Evolutionary conservation across 2,329 filamentous ascomycete species (phyloP).

Genomic region (Nigrospora oryzae): DNA sequence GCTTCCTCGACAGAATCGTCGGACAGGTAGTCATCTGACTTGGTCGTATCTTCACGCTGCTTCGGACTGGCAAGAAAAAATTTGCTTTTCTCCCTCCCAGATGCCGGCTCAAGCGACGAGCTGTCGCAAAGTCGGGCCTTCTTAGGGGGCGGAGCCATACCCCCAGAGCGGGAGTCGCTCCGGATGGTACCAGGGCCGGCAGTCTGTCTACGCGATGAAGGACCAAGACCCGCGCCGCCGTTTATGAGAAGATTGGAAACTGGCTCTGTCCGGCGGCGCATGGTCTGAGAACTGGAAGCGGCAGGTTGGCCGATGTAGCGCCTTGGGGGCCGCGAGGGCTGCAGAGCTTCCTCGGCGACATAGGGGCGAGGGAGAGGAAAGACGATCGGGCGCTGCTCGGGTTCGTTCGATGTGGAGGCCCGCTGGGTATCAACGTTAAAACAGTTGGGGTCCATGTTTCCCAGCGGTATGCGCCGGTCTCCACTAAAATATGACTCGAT

Average conservation of each 20-base stretch:
- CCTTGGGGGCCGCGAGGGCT: slow-evolving; percentile 12
- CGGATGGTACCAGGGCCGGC: slow-evolving; percentile 5
- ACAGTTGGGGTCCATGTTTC: slow-evolving; percentile 56
- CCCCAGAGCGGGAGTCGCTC: slow-evolving; percentile 4
- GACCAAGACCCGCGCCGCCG: slow-evolving; percentile 14
- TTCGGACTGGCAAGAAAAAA: slow-evolving; percentile 36
- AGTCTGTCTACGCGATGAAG: slow-evolving; percentile 16
- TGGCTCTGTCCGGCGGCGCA: slow-evolving; percentile 45
- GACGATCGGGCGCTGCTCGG: slow-evolving; percentile 43
- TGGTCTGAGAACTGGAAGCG: slow-evolving; percentile 27
- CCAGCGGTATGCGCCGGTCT: slow-evolving; percentile 43
- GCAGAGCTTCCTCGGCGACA: slow-evolving; percentile 25
- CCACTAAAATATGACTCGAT: slow-evolving; percentile 47
- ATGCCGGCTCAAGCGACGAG: slow-evolving; percentile 13
- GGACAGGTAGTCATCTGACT: slow-evolving; percentile 24
- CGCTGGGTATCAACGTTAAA: slow-evolving; percentile 43
- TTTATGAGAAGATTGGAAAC: slow-evolving; percentile 32
- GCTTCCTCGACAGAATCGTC: slow-evolving; percentile 51
- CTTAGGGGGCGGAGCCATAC: slow-evolving; percentile 37
- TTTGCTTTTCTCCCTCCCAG: slow-evolving; percentile 38
- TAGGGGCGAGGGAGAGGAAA: slow-evolving; percentile 53
- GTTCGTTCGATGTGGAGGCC: slow-evolving; percentile 38
- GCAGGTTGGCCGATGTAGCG: slow-evolving; percentile 15
- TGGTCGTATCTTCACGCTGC: background rate
- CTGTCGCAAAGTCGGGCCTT: slow-evolving; percentile 48